These are phyloP conservation scores for Starmerella floris DNA, from an alignment of 805 yeast species.

Conservation along the genomic window DNA sequence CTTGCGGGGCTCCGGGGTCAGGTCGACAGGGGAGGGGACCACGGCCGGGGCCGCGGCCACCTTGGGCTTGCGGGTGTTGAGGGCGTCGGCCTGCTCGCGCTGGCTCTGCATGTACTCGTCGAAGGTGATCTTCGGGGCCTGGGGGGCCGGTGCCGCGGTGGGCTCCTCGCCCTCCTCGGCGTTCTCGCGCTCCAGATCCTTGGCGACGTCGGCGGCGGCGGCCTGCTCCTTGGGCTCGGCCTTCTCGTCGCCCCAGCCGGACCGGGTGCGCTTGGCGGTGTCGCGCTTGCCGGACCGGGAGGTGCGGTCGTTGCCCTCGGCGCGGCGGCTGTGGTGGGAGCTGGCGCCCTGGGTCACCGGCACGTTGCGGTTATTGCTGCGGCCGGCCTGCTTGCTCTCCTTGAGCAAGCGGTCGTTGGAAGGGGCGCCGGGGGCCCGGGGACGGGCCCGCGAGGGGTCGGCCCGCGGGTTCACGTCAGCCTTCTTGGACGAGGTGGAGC, in stretches of 20 bases:
- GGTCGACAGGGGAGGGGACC: conserved; percentile 42
- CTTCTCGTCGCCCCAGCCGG: conserved; percentile 79
- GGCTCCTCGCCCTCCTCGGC: conserved; percentile 33
- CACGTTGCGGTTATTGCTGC: conserved; percentile 39
- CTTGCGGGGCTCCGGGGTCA: conserved; percentile 49
- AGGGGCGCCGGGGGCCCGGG: conserved; percentile 38
- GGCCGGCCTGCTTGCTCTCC: conserved; percentile 55
- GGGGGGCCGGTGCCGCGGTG: conserved; percentile 32
- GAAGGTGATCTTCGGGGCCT: conserved; percentile 42
- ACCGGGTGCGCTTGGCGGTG: conserved; percentile 67
- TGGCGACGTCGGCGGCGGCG: conserved; percentile 35
- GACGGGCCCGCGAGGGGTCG: conserved; percentile 49
- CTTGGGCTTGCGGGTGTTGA: conserved; percentile 29
- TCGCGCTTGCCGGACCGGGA: conserved; percentile 74
- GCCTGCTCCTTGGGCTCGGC: conserved; percentile 53
- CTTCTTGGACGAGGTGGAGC: conserved; percentile 72
- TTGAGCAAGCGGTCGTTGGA: conserved; percentile 84
- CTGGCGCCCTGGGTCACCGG: conserved; percentile 38
- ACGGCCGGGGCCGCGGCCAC: conserved; percentile 38
- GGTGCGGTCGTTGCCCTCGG: conserved; percentile 64
- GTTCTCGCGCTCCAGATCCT: conserved; percentile 29
- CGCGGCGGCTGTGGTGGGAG: conserved; percentile 40
- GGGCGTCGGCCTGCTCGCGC: conserved; percentile 32
- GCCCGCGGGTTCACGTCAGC: conserved; percentile 36
- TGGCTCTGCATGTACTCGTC: conserved; percentile 55